These are phyloP conservation scores for Suillus ampliporus DNA, from an alignment of 768 basidiomycete genomes.

Conservation along the genomic window DNA sequence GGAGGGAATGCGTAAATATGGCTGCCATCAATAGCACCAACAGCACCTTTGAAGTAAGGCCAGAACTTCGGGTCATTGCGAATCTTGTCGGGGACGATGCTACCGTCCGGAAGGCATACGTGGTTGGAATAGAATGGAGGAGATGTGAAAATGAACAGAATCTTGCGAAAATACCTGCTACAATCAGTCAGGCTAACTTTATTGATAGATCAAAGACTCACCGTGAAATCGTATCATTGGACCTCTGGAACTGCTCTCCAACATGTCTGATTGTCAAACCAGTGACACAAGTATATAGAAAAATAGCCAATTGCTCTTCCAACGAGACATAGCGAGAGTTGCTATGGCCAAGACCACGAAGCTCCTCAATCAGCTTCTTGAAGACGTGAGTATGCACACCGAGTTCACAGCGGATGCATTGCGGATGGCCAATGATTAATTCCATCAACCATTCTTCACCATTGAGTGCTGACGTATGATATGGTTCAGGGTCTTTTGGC, in stretches of 20 bases:
- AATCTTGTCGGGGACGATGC: slow-evolving; percentile 1
- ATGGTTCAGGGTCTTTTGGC: not conserved
- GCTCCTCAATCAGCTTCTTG: slow-evolving; percentile 29
- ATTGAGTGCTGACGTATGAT: slow-evolving; percentile 26
- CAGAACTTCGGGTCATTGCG: not conserved
- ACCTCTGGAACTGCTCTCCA: slow-evolving; percentile 44
- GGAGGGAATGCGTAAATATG: slow-evolving; percentile 8
- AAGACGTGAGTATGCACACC: slow-evolving; percentile 39
- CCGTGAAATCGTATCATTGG: slow-evolving; percentile 45
- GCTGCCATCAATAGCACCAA: slow-evolving; percentile 10
- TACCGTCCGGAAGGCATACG: not conserved
- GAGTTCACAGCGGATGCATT: slow-evolving; percentile 24
- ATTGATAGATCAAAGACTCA: slow-evolving; percentile 15
- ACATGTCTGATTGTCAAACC: slow-evolving; percentile 33
- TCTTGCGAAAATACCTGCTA: too few species aligned
- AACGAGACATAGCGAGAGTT: slow-evolving; percentile 30
- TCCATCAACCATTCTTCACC: slow-evolving; percentile 30
- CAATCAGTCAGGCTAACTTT: not conserved
- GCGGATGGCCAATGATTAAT: slow-evolving; percentile 25
- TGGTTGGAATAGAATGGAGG: not conserved
- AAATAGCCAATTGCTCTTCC: slow-evolving; percentile 48
- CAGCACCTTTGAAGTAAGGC: not conserved
- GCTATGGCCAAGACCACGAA: slow-evolving; percentile 24
- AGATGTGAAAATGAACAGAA: not conserved
- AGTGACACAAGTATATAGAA: slow-evolving; percentile 38